Conservation (phyloP, 2,329 filamentous ascomycete genomes). For the Scedosporium boydii region DNA sequence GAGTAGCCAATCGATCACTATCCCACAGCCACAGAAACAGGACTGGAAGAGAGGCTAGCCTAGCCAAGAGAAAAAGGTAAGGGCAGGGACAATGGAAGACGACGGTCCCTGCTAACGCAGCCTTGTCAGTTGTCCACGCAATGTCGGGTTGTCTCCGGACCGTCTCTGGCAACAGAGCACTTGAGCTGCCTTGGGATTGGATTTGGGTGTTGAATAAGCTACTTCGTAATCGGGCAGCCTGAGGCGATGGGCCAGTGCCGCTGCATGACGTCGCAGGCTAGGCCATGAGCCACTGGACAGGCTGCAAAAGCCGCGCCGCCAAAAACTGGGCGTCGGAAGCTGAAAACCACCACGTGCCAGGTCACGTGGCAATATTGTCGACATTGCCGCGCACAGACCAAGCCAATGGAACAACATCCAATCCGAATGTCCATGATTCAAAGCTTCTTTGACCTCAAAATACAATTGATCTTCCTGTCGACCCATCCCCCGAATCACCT, state of each 20-base stretch:
- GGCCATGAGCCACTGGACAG: neutral
- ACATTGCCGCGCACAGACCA: neutral
- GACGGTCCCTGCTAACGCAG: neutral
- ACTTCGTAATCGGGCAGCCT: neutral
- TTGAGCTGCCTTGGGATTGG: neutral
- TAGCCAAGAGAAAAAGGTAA: neutral
- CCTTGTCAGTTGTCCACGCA: conserved; percentile 2
- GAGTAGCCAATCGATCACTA: neutral
- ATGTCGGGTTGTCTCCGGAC: neutral
- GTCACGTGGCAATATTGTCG: neutral
- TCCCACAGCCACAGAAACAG: neutral
- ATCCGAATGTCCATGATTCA: conserved; percentile 5
- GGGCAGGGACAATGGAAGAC: neutral
- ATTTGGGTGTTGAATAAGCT: neutral
- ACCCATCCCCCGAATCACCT: neutral
- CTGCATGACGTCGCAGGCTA: neutral
- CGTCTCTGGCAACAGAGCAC: neutral
- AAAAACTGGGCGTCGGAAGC: no score
- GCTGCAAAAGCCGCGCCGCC: no score
- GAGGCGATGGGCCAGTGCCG: neutral
- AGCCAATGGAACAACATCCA: conserved; percentile 2
- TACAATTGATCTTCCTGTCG: neutral
- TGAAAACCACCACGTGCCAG: neutral
- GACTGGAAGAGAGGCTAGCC: neutral
- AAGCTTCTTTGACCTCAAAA: neutral